Base-by-base conservation (phyloP, 305 asterid genomes). In the Fraxinus sp. region DNA sequence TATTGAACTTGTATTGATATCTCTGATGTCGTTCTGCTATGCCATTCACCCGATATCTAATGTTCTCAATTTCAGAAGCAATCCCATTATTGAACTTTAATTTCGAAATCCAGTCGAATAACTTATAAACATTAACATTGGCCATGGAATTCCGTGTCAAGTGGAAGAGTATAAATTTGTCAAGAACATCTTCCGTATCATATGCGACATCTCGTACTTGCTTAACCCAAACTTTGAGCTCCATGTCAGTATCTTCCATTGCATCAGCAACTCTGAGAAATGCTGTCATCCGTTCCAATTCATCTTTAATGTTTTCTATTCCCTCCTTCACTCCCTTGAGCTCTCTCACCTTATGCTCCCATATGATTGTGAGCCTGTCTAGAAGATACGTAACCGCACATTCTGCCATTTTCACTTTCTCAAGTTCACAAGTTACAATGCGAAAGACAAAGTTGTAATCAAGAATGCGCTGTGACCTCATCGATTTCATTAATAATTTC, bases 151-250 rank as follows among this genome's bases (percentile, higher is more conserved):
- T 20, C 57, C 37, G 18, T 0, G 37, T 64, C 4, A 55, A 14
- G 10, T 57, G 77, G 46, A 82, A 49, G 59, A 49, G 36, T 77
- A 77, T 39, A 77, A 30, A 66, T n/a, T 32, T 49, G 20, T 82
- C 82, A 82, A 82, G 78, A 68, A 66, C 73, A 68, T 64, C 70
- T 66, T 82, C 85, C 36, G 52, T 49, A 30, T 68, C 82, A 46
- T 70, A 43, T n/a, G 85, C 82, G 35, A 77, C 74, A 8, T 82
- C 82, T 5, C 75, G 72, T 11, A 82, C 82, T 77, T 82, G 82
- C 59, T 49, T 77, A 16, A 46, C 85, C 82, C 85, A 82, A 2
- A 77, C 74, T 66, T 49, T 77, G 59, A 82, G 66, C 79, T 77
- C 82, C 8, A 59, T 37, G 70, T 82, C 82, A 77, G 32, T 46